Percentiles rank a stretch among this genome's conserved stretches.
Evolutionary conservation across 257 asterid genomes (phyloP).

Genomic region (Solanum tarapatanum): DNA sequence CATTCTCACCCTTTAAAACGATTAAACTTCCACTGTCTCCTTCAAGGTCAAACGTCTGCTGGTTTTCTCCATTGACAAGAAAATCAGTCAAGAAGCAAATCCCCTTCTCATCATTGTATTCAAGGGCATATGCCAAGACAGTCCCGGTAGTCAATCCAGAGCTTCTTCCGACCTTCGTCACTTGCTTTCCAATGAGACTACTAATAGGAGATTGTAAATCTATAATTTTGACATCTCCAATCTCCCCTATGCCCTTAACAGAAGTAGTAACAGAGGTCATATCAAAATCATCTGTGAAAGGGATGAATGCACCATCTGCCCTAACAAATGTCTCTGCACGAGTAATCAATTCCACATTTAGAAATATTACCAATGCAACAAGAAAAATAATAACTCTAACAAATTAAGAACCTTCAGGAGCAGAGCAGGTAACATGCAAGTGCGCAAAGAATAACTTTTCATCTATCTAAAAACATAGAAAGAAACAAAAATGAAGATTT

Average conservation of each 20-base stretch:
- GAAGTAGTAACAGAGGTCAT: constrained; percentile 60
- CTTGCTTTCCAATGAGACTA: constrained; percentile 77
- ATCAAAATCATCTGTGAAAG: constrained; percentile 79
- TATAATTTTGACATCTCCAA: constrained; percentile 58
- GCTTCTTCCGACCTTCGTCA: constrained; percentile 93
- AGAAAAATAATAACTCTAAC: not conserved
- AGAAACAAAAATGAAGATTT: not conserved
- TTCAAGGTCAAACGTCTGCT: constrained; percentile 92
- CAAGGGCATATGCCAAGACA: constrained; percentile 86
- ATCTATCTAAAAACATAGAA: not conserved
- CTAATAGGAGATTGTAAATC: constrained; percentile 89
- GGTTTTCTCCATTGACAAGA: constrained; percentile 94
- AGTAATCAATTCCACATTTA: constrained; percentile 3
- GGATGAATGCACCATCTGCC: constrained; percentile 95
- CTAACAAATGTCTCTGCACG: constrained; percentile 88
- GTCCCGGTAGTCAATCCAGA: constrained; percentile 93
- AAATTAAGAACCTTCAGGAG: not conserved
- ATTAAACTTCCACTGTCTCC: constrained; percentile 99
- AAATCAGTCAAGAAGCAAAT: constrained; percentile 86
- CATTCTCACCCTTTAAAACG: constrained; percentile 48
- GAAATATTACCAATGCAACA: not conserved
- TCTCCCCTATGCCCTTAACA: constrained; percentile 81
- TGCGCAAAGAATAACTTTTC: not conserved
- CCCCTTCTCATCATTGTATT: constrained; percentile 94
- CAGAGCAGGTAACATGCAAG: not conserved